Evolutionary conservation across 306 rosid genomes (phyloP).

Genomic region (Vachellia pachyceras): DNA sequence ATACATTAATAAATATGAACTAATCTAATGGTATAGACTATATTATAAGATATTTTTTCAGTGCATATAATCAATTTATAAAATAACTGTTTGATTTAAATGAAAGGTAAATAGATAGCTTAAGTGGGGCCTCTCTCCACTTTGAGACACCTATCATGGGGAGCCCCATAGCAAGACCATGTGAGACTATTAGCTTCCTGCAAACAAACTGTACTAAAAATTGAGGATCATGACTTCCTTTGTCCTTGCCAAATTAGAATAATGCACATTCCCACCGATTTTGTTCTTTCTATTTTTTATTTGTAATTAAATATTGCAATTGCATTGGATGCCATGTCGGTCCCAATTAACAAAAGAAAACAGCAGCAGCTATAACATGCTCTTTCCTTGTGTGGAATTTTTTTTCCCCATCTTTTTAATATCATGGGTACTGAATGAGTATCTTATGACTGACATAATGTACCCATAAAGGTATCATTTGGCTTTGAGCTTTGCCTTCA

Average conservation of each 20-base stretch:
- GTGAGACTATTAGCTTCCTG: constrained; percentile 21
- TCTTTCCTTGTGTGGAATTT: background rate
- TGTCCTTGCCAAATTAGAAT: constrained; percentile 34
- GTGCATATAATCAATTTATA: no score
- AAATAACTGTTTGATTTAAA: no score
- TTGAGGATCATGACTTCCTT: constrained; percentile 21
- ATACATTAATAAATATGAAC: no score
- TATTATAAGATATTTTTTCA: no score
- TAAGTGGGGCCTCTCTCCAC: no score
- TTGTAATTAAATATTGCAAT: background rate
- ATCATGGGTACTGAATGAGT: constrained; percentile 6
- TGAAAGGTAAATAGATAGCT: no score
- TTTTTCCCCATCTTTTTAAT: background rate
- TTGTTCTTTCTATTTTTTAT: background rate
- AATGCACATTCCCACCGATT: constrained; percentile 37
- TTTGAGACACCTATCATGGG: constrained; percentile 31
- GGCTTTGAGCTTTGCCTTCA: background rate
- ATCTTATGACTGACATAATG: background rate
- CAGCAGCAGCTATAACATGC: background rate
- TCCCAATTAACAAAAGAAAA: constrained; percentile 17
- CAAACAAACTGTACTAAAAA: constrained; percentile 30
- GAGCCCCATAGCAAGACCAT: constrained; percentile 22
- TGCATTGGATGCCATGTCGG: constrained; percentile 51
- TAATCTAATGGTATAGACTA: no score
- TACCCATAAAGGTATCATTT: background rate